Conservation (phyloP, 345 rosid species). For the Abelmoschus esculentus region DNA sequence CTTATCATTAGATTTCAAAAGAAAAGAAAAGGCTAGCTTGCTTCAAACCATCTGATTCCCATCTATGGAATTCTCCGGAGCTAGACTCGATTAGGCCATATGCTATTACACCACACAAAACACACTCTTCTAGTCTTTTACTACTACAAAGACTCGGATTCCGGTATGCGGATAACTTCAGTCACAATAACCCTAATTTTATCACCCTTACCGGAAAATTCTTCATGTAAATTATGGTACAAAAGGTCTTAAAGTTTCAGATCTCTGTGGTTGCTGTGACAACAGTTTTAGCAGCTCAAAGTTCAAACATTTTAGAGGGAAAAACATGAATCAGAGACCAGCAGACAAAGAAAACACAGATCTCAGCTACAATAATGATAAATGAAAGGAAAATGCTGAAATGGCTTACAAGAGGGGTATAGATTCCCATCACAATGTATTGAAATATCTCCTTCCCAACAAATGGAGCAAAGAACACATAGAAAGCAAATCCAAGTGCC, state of each 20-base stretch:
- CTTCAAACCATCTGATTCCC: neutral
- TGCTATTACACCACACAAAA: neutral
- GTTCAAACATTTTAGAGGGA: constrained; percentile 1
- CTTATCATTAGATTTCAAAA: neutral
- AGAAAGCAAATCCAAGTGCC: constrained; percentile 96
- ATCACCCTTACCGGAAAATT: neutral
- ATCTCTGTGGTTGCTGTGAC: neutral
- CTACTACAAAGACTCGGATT: neutral
- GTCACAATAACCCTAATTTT: neutral
- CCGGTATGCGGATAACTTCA: neutral
- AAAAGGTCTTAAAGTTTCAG: neutral
- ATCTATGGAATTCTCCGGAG: neutral
- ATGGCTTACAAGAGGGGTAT: constrained; percentile 83
- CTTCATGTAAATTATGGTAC: neutral
- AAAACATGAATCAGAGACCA: constrained; percentile 16
- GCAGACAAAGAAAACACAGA: constrained; percentile 28
- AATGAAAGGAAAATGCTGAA: neutral
- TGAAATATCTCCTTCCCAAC: constrained; percentile 78
- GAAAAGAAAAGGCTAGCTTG: neutral
- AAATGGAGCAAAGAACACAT: constrained; percentile 98
- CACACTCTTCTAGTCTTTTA: neutral
- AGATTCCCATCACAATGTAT: constrained; percentile 75
- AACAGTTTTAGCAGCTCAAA: neutral
- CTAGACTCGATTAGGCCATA: neutral
- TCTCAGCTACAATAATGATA: constrained; percentile 23